phyloP scores from a whole-genome alignment of 2,329 filamentous ascomycete species.

The Aureobasidium sp. region DNA sequence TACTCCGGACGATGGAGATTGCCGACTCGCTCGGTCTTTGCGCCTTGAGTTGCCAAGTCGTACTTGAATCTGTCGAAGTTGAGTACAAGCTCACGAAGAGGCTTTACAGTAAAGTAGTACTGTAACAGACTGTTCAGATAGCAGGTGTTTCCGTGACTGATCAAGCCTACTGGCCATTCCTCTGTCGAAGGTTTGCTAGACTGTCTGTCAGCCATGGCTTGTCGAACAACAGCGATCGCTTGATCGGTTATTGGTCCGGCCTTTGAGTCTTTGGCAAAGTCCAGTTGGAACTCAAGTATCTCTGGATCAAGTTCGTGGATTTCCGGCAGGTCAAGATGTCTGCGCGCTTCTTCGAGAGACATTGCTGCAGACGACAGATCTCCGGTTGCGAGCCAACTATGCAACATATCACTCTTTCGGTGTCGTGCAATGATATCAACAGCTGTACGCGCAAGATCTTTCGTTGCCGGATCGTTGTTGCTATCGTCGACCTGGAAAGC shows the following conservation, averaged over 20 bases:
- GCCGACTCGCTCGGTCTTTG: constrained; percentile 67
- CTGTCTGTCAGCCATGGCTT: constrained; percentile 21
- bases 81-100: constrained; percentile 72
- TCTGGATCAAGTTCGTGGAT: constrained; percentile 16
- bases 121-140: constrained; percentile 96
- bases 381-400: constrained; percentile 47
- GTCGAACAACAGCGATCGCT: constrained; percentile 27
- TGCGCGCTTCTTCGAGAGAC: constrained; percentile 49
- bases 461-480: constrained; percentile 44
- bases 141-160: constrained; percentile 95
- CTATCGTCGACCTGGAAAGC: constrained; percentile 44
- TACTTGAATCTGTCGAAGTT: constrained; percentile 66
- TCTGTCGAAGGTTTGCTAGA: constrained; percentile 20
- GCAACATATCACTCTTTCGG: constrained; percentile 49
- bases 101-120: constrained; percentile 84
- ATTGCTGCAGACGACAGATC: constrained; percentile 45
- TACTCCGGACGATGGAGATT: constrained; percentile 51
- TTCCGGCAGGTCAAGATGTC: constrained; percentile 32
- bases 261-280: constrained; percentile 22
- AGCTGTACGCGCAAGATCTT: constrained; percentile 48
- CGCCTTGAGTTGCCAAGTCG: constrained; percentile 55
- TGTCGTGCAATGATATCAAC: constrained; percentile 52
- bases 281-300: constrained; percentile 23
- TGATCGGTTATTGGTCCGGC: constrained; percentile 29
- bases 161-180: constrained; percentile 70